Percentiles rank a stretch among this genome's conserved stretches.
phyloP scores from a whole-genome alignment of 1,284 basidiomycete genomes.

The Leccinum subspadiceum region DNA sequence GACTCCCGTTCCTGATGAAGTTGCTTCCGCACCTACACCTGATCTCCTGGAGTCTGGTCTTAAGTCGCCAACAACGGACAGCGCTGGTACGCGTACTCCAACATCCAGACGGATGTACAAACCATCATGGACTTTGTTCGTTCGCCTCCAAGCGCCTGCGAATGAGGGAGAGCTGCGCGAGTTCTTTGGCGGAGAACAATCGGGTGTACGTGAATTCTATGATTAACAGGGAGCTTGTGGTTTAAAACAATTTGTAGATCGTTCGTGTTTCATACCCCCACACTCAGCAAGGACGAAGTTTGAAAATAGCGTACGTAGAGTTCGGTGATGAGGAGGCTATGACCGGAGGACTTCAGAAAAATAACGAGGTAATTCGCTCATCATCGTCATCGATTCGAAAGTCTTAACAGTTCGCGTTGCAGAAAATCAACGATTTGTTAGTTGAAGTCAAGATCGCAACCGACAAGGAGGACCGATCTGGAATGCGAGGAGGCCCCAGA shows the following conservation, averaged over 20 bases:
- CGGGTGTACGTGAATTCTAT: constrained; percentile 47
- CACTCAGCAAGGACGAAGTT: constrained; percentile 42
- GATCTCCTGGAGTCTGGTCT: constrained; percentile 42
- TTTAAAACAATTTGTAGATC: constrained; percentile 47
- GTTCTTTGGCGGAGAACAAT: constrained; percentile 71
- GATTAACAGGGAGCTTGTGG: neutral
- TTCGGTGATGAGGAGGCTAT: constrained; percentile 83
- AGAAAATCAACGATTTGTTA: constrained; percentile 66
- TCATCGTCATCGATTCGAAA: constrained; percentile 10
- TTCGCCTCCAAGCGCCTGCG: constrained; percentile 61
- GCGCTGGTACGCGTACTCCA: constrained; percentile 63
- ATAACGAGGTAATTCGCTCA: constrained; percentile 53
- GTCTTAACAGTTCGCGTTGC: constrained; percentile 9
- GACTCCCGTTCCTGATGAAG: constrained; percentile 37
- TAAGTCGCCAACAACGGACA: constrained; percentile 54
- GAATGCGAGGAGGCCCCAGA: constrained; percentile 37
- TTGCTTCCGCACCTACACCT: constrained; percentile 25
- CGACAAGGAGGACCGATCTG: constrained; percentile 53
- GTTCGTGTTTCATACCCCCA: constrained; percentile 66
- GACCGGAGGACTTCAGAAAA: constrained; percentile 71
- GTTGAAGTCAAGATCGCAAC: constrained; percentile 69
- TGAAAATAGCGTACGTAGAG: constrained; percentile 78
- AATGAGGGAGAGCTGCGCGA: constrained; percentile 70
- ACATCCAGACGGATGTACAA: constrained; percentile 59
- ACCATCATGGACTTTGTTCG: constrained; percentile 83